These are phyloP conservation scores for Arctium lappa DNA, from an alignment of 129 eudicot genomes.

Conservation along the genomic window DNA sequence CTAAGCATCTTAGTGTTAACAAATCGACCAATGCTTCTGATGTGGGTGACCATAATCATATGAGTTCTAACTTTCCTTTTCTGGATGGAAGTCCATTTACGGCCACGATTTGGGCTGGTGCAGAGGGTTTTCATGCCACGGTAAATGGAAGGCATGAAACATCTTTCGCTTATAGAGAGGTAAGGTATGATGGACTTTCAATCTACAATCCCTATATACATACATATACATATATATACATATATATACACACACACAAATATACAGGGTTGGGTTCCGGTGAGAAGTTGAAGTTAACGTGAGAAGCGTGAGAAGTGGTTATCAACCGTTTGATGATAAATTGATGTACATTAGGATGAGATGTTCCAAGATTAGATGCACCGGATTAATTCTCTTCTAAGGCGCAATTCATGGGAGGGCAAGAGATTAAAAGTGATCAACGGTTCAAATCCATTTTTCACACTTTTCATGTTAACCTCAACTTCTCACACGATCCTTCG, in stretches of 20 bases:
- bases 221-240: not conserved
- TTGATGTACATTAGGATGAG: no score
- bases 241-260: not conserved
- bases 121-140: constrained; percentile 84
- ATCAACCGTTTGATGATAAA: no score
- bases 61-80: constrained; percentile 66
- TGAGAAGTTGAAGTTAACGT: no score
- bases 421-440: no score
- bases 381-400: no score
- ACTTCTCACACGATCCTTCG: no score
- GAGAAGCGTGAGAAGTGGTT: no score
- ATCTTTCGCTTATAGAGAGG: constrained; percentile 78
- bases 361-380: no score
- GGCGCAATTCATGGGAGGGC: no score
- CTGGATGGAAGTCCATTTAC: constrained; percentile 69
- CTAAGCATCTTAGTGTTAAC: constrained; percentile 30
- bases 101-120: constrained; percentile 80
- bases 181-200: constrained; percentile 33
- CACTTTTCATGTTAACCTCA: no score
- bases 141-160: constrained; percentile 92
- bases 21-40: constrained; percentile 45
- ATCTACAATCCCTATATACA: constrained; percentile 1
- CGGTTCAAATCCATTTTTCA: no score
- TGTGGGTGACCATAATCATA: constrained; percentile 47
- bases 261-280: no score